Evolutionary conservation across 2,329 filamentous ascomycete species (phyloP), one percentile per base, ranked within the genome.

Genomic region (Phyllachora maydis): DNA sequence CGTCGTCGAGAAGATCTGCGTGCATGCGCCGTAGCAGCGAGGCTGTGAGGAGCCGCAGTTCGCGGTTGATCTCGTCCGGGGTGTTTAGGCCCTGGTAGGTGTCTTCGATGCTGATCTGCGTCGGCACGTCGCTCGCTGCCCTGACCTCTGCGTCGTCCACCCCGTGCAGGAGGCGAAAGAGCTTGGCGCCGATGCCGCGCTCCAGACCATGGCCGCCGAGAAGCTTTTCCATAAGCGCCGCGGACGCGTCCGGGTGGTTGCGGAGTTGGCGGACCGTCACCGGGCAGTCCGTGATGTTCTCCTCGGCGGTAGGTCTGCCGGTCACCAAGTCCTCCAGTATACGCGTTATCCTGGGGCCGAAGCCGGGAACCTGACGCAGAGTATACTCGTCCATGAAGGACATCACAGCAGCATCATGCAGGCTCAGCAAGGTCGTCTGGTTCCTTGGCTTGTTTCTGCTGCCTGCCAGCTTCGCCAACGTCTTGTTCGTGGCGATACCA

Each of bases 51-150:
- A 64, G 58, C n/a, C 52, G 46, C 19, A 93, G 52, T 45, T 90
- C 73, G 31, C 63, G 65, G 19, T 54, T 49, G 15, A 90, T 66
- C 28, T 70, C 59, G 1, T 64, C 45, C 24, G 73, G 41, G 0
- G 58, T 68, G 33, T 74, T 64, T 2, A 92, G 52, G 1, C 69
- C 66, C 16, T 61, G 56, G 42, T 91, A 95, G 10, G 81, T 88
- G 46, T 95, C 83, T 41, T 95, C 85, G 32, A 95, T 88, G 43
- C 79, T 88, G 41, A 95, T 90, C 45, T 93, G 83, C 2, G 67
- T 69, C 0, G 85, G 85, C 2, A 90, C 47, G 21, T 69, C 63
- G 34, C 65, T 65, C 2, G 69, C 74, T 31, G 69, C 58, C 23
- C 69, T 67, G 11, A 95, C 81, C 28, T 78, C 69, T 1, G 62